Base-by-base conservation (phyloP, 768 basidiomycete genomes). In the Trametes cubensis region DNA sequence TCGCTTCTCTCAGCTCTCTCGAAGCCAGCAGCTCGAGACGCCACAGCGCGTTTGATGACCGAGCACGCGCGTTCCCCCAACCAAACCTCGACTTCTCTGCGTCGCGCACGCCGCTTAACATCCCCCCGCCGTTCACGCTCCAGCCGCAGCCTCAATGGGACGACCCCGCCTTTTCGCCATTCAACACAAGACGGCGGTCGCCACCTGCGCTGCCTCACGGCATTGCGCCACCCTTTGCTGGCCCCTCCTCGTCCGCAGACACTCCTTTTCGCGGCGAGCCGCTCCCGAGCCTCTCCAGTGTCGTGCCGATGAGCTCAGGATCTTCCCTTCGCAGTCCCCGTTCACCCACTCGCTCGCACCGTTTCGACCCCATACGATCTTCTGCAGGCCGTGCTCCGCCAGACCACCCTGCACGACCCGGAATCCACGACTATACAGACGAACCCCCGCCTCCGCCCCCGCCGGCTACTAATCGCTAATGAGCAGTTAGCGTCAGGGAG, bases 141-240 rank as follows among this genome's bases (percentile, higher is more conserved):
- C 85, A 89, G 69, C 89, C 88, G 2, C 76, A 75, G 55, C 88
- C 87, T 1, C 86, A 84, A 54, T 89, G 88, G 87, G 83, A 86
- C 72, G 79, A 64, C 76, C 75, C 61, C 66, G 75, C 65, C 63
- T 79, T 70, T 59, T 72, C 71, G 23, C 71, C 71, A 20, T 72
- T 63, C 41, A 59, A 59, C 62, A 55, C 61, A 54, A 74, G 50
- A 67, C 73, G 30, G 68, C 72, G 64, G 44, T 58, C 62, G 40
- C 47, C 60, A 25, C 49, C 60, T 18, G 54, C 45, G 25, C 58
- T 49, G 15, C 58, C 63, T 7, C 58, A 54, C 17, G 51, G 45
- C 14, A 52, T 49, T 26, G 45, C 42, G 34, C 49, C 49, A 15
- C 63, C 58, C 10, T 64, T 64, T n/a, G 48, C 41, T 6, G 47